Evolutionary conservation across 768 basidiomycete genomes (phyloP).

Genomic region (Pulveroboletus ravenelii): DNA sequence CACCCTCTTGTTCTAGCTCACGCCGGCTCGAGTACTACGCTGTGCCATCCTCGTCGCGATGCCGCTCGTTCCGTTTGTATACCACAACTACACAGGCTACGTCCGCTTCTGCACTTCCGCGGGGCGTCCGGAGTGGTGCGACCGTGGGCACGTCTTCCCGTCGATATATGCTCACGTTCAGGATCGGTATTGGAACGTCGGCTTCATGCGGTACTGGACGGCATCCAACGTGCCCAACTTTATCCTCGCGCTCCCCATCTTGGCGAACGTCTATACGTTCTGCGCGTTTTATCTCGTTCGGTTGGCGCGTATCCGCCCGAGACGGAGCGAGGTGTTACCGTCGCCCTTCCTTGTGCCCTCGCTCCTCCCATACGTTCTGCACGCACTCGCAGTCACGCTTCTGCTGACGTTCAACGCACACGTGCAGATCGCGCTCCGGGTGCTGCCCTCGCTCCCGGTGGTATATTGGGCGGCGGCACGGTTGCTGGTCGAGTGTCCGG

Average conservation of each 20-base stretch:
- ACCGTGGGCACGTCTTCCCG: conserved; percentile 38
- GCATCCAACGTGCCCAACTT: conserved; percentile 83
- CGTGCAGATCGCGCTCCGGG: conserved; percentile 80
- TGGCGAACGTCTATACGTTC: conserved; percentile 43
- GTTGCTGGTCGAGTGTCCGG: conserved; percentile 47
- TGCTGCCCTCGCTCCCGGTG: conserved; percentile 71
- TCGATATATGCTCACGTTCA: conserved; percentile 83
- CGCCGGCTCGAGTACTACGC: conserved; percentile 29
- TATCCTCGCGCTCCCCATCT: conserved; percentile 67
- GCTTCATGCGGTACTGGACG: conserved; percentile 86
- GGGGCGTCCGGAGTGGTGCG: conserved; percentile 59
- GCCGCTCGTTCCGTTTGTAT: conserved; percentile 60
- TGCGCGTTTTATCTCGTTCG: conserved; percentile 22
- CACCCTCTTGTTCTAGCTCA: conserved; percentile 28
- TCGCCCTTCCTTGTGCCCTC: conserved; percentile 37
- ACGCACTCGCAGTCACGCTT: conserved; percentile 57
- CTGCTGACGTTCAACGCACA: conserved; percentile 77
- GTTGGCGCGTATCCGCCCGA: background rate
- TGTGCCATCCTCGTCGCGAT: conserved; percentile 41
- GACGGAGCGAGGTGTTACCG: background rate
- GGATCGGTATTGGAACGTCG: conserved; percentile 78
- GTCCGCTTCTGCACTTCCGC: conserved; percentile 51
- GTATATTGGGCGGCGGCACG: conserved; percentile 84
- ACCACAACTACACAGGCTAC: conserved; percentile 69
- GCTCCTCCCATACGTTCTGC: conserved; percentile 69